These are phyloP conservation scores for Penicillium argentinense DNA, from an alignment of 495 filamentous ascomycete genomes.

Conservation along the genomic window DNA sequence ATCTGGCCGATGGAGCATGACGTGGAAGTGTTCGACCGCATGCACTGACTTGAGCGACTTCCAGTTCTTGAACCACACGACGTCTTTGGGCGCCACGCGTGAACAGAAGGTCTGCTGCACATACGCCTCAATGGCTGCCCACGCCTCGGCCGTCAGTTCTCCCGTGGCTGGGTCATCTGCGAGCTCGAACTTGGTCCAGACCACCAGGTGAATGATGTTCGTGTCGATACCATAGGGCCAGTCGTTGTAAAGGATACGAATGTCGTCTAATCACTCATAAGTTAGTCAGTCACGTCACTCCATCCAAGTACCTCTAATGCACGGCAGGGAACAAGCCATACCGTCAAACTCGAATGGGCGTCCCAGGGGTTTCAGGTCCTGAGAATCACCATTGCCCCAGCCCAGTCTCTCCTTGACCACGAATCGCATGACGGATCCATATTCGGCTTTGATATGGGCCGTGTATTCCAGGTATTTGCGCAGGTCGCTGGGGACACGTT, in stretches of 20 bases:
- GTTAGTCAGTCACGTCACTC: too few species aligned
- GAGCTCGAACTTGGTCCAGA: constrained; percentile 89
- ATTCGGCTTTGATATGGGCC: constrained; percentile 56
- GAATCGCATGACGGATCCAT: constrained; percentile 75
- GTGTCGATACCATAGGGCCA: constrained; percentile 85
- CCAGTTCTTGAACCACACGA: constrained; percentile 94
- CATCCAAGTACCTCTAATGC: too few species aligned
- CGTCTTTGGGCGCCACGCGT: constrained; percentile 48
- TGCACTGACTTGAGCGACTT: constrained; percentile 73
- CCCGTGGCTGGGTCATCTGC: constrained; percentile 64
- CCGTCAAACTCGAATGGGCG: constrained; percentile 51
- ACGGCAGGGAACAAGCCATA: constrained; percentile 20
- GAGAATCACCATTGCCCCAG: constrained; percentile 52
- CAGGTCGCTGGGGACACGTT: constrained; percentile 70
- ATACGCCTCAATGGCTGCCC: constrained; percentile 64
- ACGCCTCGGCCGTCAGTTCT: constrained; percentile 62
- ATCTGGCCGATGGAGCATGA: constrained; percentile 80
- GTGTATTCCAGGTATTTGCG: constrained; percentile 69
- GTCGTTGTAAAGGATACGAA: constrained; percentile 80
- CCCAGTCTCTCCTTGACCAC: constrained; percentile 62
- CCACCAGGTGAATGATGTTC: constrained; percentile 75
- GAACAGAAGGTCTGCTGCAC: constrained; percentile 62
- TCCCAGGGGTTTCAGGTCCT: constrained; percentile 45
- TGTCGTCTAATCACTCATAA: constrained; percentile 57
- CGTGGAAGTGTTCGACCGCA: constrained; percentile 92